Conservation (phyloP, 2,329 filamentous ascomycete species). For the Alternaria consortialis region DNA sequence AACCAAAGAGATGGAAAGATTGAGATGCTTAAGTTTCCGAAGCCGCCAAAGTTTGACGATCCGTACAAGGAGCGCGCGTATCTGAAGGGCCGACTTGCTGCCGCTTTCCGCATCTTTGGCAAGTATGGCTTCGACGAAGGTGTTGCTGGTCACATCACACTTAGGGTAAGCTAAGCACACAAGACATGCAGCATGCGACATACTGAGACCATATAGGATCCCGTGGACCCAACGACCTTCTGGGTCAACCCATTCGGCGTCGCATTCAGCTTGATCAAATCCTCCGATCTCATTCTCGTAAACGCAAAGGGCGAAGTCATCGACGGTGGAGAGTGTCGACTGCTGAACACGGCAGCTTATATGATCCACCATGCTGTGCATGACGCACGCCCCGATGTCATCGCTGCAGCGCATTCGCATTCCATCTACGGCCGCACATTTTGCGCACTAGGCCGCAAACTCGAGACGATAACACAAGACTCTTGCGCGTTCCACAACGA, state of each 20-base stretch:
- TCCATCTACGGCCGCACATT: constrained; percentile 69
- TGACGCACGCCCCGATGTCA: constrained; percentile 66
- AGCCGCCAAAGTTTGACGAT: constrained; percentile 49
- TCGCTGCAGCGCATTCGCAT: constrained; percentile 67
- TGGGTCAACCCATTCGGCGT: constrained; percentile 75
- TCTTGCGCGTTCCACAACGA: constrained; percentile 64
- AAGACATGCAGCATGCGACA: neutral
- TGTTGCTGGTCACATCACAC: constrained; percentile 70
- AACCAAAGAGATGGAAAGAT: constrained; percentile 36
- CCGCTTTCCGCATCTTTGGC: constrained; percentile 52
- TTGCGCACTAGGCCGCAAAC: constrained; percentile 66
- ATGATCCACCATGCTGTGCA: constrained; percentile 69
- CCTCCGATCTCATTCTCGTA: constrained; percentile 73
- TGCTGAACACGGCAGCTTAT: constrained; percentile 60
- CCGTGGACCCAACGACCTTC: constrained; percentile 67
- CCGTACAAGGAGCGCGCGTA: constrained; percentile 50
- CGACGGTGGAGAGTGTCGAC: constrained; percentile 62
- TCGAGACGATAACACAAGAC: constrained; percentile 69
- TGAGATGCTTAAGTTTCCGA: constrained; percentile 37
- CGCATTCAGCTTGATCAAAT: constrained; percentile 69
- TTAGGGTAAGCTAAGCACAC: constrained; percentile 53
- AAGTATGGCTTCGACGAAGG: constrained; percentile 53
- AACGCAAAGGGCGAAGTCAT: constrained; percentile 69
- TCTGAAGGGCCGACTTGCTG: constrained; percentile 50
- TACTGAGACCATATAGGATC: constrained; percentile 52